Percentiles rank a stretch among this genome's conserved stretches.
Evolutionary conservation across 129 eudicot genomes (phyloP).

Genomic region (Glebionis coronaria): DNA sequence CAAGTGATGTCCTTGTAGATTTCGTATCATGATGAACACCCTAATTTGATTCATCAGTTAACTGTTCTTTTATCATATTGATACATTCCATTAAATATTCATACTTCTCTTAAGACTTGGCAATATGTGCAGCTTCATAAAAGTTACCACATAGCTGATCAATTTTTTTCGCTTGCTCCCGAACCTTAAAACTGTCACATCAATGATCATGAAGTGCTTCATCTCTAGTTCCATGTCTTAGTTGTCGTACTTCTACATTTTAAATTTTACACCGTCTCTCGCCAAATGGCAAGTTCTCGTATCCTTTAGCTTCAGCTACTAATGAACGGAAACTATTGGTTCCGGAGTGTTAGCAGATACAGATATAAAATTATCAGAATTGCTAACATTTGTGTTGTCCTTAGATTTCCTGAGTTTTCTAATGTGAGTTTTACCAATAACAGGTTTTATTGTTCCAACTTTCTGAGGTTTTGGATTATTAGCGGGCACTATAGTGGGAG

Average conservation of each 20-base stretch:
- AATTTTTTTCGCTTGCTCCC: background rate
- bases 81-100: background rate
- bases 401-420: no score
- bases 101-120: background rate
- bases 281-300: background rate
- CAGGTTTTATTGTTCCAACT: no score
- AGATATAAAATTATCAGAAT: no score
- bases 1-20: background rate
- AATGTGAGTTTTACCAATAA: no score
- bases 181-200: background rate
- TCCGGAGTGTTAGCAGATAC: no score
- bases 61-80: background rate
- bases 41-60: background rate
- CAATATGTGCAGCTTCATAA: conserved; percentile 13
- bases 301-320: background rate
- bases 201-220: background rate
- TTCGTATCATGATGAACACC: background rate
- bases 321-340: no score
- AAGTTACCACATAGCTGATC: background rate
- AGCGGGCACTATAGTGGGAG: no score
- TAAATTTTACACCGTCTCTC: background rate
- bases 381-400: no score
- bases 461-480: no score
- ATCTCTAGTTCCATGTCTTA: no score
- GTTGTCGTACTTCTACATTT: no score